Percentiles rank a stretch among this genome's conserved stretches.
Evolutionary conservation across 441 rosid genomes (phyloP).

Genomic region (Geranium incanum): DNA sequence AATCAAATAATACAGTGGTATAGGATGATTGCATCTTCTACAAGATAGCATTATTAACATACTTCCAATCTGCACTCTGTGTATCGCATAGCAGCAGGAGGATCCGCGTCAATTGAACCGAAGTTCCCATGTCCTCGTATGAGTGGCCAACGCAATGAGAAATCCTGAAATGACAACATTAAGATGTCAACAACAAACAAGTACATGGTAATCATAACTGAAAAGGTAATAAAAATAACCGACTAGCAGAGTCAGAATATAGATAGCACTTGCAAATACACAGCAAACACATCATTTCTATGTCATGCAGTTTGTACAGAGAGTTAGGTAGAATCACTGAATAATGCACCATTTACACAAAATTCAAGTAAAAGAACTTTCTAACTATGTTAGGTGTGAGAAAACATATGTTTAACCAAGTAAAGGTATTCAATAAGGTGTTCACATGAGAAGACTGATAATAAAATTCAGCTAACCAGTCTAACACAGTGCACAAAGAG

Average conservation of each 20-base stretch:
- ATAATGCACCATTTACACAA: not conserved
- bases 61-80: constrained; percentile 93
- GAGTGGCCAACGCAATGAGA: constrained; percentile 80
- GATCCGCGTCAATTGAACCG: constrained; percentile 94
- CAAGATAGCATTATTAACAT: constrained; percentile 21
- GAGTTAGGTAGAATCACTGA: not conserved
- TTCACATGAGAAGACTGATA: not conserved
- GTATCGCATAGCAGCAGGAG: constrained; percentile 97
- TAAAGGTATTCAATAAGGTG: not conserved
- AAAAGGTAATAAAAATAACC: not conserved
- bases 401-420: not conserved
- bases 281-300: not conserved
- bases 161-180: constrained; percentile 38
- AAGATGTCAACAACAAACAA: not conserved
- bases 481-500: not conserved
- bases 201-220: not conserved
- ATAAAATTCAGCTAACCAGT: not conserved
- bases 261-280: not conserved
- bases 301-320: not conserved
- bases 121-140: constrained; percentile 95
- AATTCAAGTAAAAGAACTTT: not conserved
- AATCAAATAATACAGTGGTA: constrained; percentile 1
- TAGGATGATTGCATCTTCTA: not conserved
- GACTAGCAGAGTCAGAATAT: not conserved
- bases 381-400: not conserved